phyloP scores from a whole-genome alignment of 2,329 filamentous ascomycete species.

The Mycogone perniciosa region DNA sequence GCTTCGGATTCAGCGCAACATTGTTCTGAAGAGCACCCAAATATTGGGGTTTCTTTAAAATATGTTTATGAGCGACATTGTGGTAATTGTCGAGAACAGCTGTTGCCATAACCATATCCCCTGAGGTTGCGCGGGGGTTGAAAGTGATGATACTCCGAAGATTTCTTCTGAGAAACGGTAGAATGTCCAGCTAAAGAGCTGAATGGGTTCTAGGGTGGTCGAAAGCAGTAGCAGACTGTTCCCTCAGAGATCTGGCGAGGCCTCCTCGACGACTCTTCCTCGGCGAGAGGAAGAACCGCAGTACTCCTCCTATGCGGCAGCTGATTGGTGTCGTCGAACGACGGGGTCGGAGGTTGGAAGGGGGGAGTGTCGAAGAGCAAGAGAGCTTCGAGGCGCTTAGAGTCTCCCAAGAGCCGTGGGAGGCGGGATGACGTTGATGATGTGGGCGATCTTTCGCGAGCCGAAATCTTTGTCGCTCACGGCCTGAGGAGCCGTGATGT shows the following conservation, averaged over 20 bases:
- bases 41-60: conserved; percentile 36
- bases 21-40: conserved; percentile 36
- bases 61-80: conserved; percentile 42
- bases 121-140: conserved; percentile 14
- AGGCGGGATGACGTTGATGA: conserved; percentile 60
- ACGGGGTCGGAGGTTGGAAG: conserved; percentile 41
- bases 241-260: conserved; percentile 87
- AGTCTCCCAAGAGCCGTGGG: conserved; percentile 41
- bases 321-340: conserved; percentile 63
- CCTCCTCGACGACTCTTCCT: conserved; percentile 99
- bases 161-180: conserved; percentile 4
- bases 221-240: conserved; percentile 89
- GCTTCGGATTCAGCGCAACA: conserved; percentile 53
- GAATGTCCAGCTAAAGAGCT: conserved; percentile 20
- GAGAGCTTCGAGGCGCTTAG: conserved; percentile 44
- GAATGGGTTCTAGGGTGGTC: conserved; percentile 77
- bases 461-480: conserved; percentile 65
- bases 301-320: conserved; percentile 99
- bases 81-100: conserved; percentile 50
- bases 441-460: conserved; percentile 57
- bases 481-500: conserved; percentile 58
- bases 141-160: conserved; percentile 2
- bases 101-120: conserved; percentile 62
- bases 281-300: conserved; percentile 97
- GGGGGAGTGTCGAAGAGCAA: conserved; percentile 45